Percentiles rank a stretch among this genome's conserved stretches.
phyloP scores from a whole-genome alignment of 768 basidiomycete species.

The Asterophora parasitica region DNA sequence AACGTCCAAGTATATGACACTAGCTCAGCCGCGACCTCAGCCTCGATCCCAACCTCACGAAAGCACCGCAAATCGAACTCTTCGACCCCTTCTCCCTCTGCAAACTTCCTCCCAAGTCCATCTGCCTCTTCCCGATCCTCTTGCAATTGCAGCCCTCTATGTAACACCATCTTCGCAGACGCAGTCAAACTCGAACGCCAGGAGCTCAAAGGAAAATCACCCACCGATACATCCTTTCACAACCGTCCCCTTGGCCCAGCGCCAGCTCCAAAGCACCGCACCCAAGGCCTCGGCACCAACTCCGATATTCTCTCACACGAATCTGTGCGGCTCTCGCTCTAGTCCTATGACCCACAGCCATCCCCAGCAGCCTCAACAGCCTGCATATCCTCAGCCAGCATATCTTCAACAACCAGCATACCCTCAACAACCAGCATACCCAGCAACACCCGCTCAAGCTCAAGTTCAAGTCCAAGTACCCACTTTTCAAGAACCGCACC shows the following conservation, averaged over 20 bases:
- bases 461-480: not conserved
- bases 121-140: not conserved
- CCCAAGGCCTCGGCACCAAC: slow-evolving; percentile 2
- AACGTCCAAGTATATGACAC: not conserved
- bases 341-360: no score
- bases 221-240: not conserved
- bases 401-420: not conserved
- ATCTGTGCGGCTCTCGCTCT: not conserved
- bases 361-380: not conserved
- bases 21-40: not conserved
- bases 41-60: not conserved
- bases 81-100: not conserved
- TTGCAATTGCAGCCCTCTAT: not conserved
- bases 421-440: not conserved
- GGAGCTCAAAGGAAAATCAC: slow-evolving; percentile 7
- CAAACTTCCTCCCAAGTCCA: not conserved
- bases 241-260: not conserved
- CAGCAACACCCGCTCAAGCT: not conserved
- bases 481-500: no score
- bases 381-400: not conserved
- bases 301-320: slow-evolving; percentile 4
- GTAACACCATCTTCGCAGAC: not conserved
- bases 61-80: not conserved
- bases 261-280: slow-evolving; percentile 1
- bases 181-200: not conserved